Conservation (phyloP, 495 filamentous ascomycete genomes). For the Penicillium odoratum region DNA sequence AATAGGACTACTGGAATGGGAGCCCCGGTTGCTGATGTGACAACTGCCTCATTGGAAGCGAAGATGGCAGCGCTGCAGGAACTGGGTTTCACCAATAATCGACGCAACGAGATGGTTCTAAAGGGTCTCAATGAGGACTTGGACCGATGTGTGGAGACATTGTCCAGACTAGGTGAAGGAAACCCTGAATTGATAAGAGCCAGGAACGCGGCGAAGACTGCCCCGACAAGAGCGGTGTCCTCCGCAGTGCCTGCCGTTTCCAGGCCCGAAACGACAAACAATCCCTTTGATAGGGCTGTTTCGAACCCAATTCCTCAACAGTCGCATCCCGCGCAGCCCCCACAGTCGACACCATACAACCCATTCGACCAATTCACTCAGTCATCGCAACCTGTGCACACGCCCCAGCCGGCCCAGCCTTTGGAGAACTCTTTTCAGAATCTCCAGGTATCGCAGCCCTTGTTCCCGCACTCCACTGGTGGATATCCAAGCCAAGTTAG, state of each 20-base stretch:
- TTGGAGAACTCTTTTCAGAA: conserved; percentile 71
- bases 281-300: conserved; percentile 52
- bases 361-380: conserved; percentile 61
- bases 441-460: conserved; percentile 66
- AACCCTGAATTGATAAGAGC: conserved; percentile 42
- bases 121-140: conserved; percentile 80
- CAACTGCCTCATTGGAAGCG: conserved; percentile 57
- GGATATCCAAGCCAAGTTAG: conserved; percentile 63
- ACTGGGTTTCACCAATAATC: conserved; percentile 91
- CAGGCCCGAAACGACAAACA: conserved; percentile 35
- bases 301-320: conserved; percentile 34
- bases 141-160: conserved; percentile 77
- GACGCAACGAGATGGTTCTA: conserved; percentile 74
- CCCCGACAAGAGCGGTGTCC: conserved; percentile 16
- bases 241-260: conserved; percentile 4
- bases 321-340: conserved; percentile 5
- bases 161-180: conserved; percentile 76
- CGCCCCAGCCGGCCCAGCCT: conserved; percentile 52
- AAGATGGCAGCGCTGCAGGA: conserved; percentile 79
- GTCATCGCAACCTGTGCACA: conserved; percentile 33
- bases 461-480: conserved; percentile 85
- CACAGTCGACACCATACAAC: conserved; percentile 48
- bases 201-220: conserved; percentile 35
- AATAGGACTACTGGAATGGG: conserved; percentile 63
- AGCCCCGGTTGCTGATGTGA: conserved; percentile 58